Evolutionary conservation across 2,329 filamentous ascomycete genomes (phyloP), one percentile per base, ranked within the genome.

Genomic region (Trichoderma afroharzianum): DNA sequence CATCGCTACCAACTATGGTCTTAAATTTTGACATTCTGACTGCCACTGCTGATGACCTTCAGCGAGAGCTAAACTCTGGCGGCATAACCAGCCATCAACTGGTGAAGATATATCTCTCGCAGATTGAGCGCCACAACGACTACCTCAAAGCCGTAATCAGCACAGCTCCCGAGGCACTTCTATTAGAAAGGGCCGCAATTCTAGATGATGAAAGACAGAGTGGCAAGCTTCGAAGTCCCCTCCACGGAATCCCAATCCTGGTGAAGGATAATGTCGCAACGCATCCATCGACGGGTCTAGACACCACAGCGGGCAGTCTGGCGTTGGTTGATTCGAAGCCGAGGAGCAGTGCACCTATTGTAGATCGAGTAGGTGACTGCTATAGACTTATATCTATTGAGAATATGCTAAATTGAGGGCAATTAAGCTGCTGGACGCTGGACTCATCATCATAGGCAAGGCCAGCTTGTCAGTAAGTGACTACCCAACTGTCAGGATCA

Each of bases 201-300:
- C 24, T 75, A 5, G 74, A 76, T 28, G 57, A 61, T 9, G 74
- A 75, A 32, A 72, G 74, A 9, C 30, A 33, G 5, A 32, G 58
- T 2, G 73, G 74, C 18, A 50, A 69, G 9, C 11, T 71, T n/a
- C 70, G 73, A 6, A 43, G 73, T 3, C 72, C 74, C 4, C 70
- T 74, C 18, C 75, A 76, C 21, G 75, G 74, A 1, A 72, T 75
- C n/a, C 75, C 75, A 2, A 72, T 75, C 8, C 47, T 76, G 4
- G 28, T 75, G 18, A 73, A 76, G 62, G 74, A 73, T 43, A 71
- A 73, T 32, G 61, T 75, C 11, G 70, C 70, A 26, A 75, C 74
- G 7, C 30, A 63, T 21, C 30, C 67, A 2, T 33, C 43, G 2
- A 61, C 74, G 2, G 71, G 70, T 18, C 53, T 75, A 21, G 58